A percentile compares a stretch with the other conserved stretches of the same genome.
phyloP scores from a whole-genome alignment of 768 basidiomycete genomes.

The Amyloporia xantha region DNA sequence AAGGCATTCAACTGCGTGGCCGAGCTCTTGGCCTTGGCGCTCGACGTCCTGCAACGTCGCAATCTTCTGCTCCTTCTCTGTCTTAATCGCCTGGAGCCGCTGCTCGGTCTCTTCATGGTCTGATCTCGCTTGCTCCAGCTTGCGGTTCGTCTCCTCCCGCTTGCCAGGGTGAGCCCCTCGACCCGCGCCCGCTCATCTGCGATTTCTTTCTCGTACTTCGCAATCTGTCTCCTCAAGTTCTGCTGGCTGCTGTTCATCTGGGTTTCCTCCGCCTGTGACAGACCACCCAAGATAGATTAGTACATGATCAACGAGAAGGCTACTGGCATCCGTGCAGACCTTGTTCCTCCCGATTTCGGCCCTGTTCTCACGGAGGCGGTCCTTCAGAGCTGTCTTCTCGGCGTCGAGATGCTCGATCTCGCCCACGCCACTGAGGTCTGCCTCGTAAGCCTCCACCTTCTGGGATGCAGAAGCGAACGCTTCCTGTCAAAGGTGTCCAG shows the following conservation, averaged over 20 bases:
- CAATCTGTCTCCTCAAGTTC: constrained; percentile 27
- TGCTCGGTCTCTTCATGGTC: constrained; percentile 34
- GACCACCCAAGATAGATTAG: no score
- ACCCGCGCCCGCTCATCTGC: constrained; percentile 45
- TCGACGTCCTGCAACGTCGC: neutral
- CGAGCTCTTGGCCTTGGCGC: constrained; percentile 3
- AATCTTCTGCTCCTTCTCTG: constrained; percentile 7
- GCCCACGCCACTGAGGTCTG: constrained; percentile 35
- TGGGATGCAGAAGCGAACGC: constrained; percentile 28
- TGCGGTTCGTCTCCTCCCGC: constrained; percentile 48
- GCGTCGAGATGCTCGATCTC: constrained; percentile 36
- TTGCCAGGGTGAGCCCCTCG: constrained; percentile 55
- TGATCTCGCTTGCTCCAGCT: constrained; percentile 41
- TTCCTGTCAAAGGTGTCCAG: constrained; percentile 19
- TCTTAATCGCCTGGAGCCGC: constrained; percentile 4
- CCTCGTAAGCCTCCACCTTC: constrained; percentile 32
- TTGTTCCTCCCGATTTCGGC: constrained; percentile 34
- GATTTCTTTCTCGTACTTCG: constrained; percentile 40
- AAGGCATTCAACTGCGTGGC: constrained; percentile 26
- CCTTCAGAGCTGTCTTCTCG: constrained; percentile 28
- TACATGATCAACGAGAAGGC: no score
- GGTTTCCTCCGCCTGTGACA: constrained; percentile 45
- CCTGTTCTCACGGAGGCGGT: constrained; percentile 43
- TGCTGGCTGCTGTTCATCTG: constrained; percentile 39
- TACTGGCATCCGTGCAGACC: constrained; percentile 39